These are phyloP conservation scores for Coniella lustricola DNA, from an alignment of 2,329 filamentous ascomycete species.

Conservation along the genomic window DNA sequence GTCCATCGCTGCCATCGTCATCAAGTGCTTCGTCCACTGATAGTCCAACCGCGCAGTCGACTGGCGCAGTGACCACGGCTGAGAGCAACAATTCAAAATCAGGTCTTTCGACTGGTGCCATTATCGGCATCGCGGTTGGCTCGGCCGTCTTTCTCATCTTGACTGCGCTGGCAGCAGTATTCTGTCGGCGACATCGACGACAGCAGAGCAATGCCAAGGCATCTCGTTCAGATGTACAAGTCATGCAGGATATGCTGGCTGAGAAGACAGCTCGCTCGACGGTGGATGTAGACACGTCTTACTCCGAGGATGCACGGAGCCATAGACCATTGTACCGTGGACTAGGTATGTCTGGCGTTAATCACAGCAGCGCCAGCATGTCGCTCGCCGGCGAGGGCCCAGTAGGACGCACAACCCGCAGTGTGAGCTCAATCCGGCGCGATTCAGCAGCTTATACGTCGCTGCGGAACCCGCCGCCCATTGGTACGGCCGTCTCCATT, in stretches of 20 bases:
- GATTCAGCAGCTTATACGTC: slow-evolving; percentile 6
- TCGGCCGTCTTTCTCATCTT: slow-evolving; percentile 32
- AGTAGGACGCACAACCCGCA: neutral
- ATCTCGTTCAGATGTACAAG: slow-evolving; percentile 14
- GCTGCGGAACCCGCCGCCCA: slow-evolving; percentile 14
- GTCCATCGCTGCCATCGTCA: neutral
- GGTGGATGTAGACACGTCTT: slow-evolving; percentile 36
- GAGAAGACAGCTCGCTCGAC: slow-evolving; percentile 38
- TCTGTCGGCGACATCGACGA: slow-evolving; percentile 33
- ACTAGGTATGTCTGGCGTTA: slow-evolving; percentile 4
- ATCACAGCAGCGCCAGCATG: slow-evolving; percentile 5
- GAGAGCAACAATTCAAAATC: neutral
- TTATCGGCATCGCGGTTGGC: slow-evolving; percentile 41
- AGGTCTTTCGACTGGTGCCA: slow-evolving; percentile 35
- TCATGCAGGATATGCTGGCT: slow-evolving; percentile 32
- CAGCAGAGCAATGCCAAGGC: slow-evolving; percentile 3
- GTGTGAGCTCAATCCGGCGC: slow-evolving; percentile 4
- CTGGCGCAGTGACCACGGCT: neutral
- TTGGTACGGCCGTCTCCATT: slow-evolving; percentile 9
- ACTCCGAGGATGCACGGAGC: slow-evolving; percentile 33
- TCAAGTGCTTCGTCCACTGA: neutral
- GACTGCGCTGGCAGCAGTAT: slow-evolving; percentile 34
- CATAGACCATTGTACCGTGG: slow-evolving; percentile 13
- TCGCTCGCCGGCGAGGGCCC: neutral
- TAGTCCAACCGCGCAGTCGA: neutral